These are phyloP conservation scores for Didymellaceae sp. DNA, from an alignment of 2,329 filamentous ascomycete species.

Conservation along the genomic window DNA sequence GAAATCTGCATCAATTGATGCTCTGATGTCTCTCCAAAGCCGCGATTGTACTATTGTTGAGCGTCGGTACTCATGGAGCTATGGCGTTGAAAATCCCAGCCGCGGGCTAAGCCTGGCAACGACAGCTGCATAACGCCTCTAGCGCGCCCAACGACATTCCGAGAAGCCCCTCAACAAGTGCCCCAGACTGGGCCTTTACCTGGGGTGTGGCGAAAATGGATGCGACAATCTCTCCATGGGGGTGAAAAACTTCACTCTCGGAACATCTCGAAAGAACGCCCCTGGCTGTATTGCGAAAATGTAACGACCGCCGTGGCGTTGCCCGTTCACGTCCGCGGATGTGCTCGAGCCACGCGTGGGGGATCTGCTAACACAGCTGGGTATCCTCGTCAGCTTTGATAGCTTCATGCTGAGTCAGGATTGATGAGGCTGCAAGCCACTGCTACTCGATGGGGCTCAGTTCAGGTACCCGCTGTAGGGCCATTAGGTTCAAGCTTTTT, in stretches of 20 bases:
- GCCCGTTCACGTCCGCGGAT: slow-evolving; percentile 15
- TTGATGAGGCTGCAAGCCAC: slow-evolving; percentile 1
- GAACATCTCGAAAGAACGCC: not conserved
- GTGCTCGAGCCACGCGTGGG: slow-evolving; percentile 15
- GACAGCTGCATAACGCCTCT: slow-evolving; percentile 19
- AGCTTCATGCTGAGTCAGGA: slow-evolving; percentile 6
- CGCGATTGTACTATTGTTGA: slow-evolving; percentile 41
- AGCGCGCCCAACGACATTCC: slow-evolving; percentile 22
- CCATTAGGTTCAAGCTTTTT: not conserved
- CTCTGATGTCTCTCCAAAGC: slow-evolving; percentile 4
- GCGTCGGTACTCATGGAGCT: slow-evolving; percentile 21
- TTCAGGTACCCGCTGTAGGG: slow-evolving; percentile 2
- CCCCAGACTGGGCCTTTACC: slow-evolving; percentile 23
- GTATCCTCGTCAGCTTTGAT: slow-evolving; percentile 18
- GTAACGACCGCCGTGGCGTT: slow-evolving; percentile 11
- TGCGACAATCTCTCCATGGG: slow-evolving; percentile 15
- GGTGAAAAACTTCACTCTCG: not conserved
- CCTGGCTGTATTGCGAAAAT: slow-evolving; percentile 9
- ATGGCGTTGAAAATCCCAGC: slow-evolving; percentile 24
- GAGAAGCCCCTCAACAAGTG: slow-evolving; percentile 31
- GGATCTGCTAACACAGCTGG: slow-evolving; percentile 20
- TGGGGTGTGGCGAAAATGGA: slow-evolving; percentile 27
- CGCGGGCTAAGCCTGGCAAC: slow-evolving; percentile 23
- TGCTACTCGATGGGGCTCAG: not conserved
- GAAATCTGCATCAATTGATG: not conserved